Conservation (phyloP, 768 basidiomycete species). For the Tulasnella sp. region DNA sequence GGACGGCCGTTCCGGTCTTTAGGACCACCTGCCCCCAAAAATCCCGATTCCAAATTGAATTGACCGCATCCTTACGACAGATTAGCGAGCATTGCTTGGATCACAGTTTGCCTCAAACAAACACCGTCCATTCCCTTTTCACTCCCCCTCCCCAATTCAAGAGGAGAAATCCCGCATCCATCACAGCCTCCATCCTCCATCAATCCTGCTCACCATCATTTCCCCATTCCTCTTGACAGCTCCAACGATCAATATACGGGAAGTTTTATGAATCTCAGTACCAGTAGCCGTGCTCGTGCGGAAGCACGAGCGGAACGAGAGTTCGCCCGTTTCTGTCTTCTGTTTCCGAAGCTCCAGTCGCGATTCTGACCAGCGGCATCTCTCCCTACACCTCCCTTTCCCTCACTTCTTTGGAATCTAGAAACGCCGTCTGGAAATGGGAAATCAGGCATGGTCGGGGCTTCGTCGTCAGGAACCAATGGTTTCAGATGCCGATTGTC, state of each 20-base stretch:
- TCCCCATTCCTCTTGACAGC: not conserved
- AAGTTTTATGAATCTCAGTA: not conserved
- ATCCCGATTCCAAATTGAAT: not conserved
- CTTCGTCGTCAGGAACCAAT: slow-evolving; percentile 1
- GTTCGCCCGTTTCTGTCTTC: not conserved
- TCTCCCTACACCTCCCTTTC: not conserved
- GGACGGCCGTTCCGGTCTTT: not conserved
- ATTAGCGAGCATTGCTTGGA: slow-evolving; percentile 6
- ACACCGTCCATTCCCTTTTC: not conserved
- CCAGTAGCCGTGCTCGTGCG: not conserved
- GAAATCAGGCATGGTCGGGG: not conserved
- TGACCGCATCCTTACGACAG: not conserved
- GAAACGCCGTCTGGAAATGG: not conserved
- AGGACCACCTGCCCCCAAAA: not conserved
- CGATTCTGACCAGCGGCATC: not conserved
- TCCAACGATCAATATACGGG: not conserved
- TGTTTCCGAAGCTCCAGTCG: not conserved
- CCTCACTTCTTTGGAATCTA: not conserved
- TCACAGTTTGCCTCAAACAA: not conserved
- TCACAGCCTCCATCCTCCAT: not conserved
- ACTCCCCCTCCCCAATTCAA: not conserved
- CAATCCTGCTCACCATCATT: not conserved
- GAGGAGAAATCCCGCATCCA: not conserved
- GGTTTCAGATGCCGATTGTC: slow-evolving; percentile 9
- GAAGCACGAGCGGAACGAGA: not conserved